Percentiles rank a stretch among this genome's conserved stretches.
phyloP scores from a whole-genome alignment of 768 basidiomycete species.

The Xanthoconium stramineum region DNA sequence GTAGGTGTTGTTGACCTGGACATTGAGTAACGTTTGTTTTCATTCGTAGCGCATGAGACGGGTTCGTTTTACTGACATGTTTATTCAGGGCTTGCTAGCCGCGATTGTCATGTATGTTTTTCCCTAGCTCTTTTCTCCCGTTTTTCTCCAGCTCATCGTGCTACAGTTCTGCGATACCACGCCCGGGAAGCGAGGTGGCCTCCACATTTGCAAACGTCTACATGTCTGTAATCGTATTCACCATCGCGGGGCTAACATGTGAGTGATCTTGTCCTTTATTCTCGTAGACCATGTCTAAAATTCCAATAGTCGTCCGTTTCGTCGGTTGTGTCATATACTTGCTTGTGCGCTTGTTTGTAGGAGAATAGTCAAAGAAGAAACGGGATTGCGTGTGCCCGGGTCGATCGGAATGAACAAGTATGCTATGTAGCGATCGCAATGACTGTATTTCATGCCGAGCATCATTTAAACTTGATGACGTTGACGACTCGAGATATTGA shows the following conservation, averaged over 20 bases:
- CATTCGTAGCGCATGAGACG: slow-evolving; percentile 22
- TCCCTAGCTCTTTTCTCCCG: slow-evolving; percentile 4
- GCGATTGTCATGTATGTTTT: slow-evolving; percentile 66
- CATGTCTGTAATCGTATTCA: slow-evolving; percentile 85
- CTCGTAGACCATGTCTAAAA: background rate
- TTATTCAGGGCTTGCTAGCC: slow-evolving; percentile 57
- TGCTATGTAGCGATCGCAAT: too few species aligned
- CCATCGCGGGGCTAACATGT: slow-evolving; percentile 86
- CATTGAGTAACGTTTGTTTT: slow-evolving; percentile 68
- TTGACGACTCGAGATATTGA: too few species aligned
- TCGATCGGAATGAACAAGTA: too few species aligned
- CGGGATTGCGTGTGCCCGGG: too few species aligned
- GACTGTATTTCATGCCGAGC: too few species aligned
- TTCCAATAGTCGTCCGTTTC: slow-evolving; percentile 26
- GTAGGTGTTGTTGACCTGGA: slow-evolving; percentile 82
- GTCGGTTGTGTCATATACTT: slow-evolving; percentile 79
- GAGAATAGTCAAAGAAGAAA: too few species aligned
- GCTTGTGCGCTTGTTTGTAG: slow-evolving; percentile 70
- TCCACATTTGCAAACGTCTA: slow-evolving; percentile 61
- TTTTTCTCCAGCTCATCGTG: background rate
- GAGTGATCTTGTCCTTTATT: slow-evolving; percentile 32
- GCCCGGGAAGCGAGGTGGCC: too few species aligned
- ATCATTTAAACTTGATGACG: too few species aligned
- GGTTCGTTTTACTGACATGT: slow-evolving; percentile 12
- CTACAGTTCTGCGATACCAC: too few species aligned